Conservation (phyloP, 1,139 yeast genomes). For the Pichiaceae sp. region DNA sequence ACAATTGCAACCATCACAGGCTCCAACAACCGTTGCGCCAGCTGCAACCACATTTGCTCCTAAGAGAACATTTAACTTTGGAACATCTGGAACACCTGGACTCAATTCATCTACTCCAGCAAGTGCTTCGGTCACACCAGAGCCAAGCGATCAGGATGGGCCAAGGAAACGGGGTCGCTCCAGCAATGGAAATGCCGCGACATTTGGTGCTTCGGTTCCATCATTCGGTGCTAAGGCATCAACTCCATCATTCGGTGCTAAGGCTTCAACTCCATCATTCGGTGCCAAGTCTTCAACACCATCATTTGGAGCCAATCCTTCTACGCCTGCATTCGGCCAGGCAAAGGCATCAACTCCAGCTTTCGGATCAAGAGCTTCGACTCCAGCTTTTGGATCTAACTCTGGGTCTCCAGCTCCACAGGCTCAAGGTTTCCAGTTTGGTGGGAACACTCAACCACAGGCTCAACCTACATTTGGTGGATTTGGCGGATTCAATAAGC, state of each 20-base stretch:
- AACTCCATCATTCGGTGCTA: too few species aligned
- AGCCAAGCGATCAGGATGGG: background rate
- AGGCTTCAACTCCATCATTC: background rate
- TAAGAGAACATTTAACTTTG: conserved; percentile 5
- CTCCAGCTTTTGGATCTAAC: background rate
- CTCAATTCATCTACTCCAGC: background rate
- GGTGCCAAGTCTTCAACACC: background rate
- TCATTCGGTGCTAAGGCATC: too few species aligned
- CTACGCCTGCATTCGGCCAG: background rate
- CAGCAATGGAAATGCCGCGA: too few species aligned
- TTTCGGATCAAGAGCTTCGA: background rate
- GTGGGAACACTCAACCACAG: background rate
- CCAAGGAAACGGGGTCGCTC: background rate
- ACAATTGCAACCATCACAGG: background rate
- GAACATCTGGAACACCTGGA: background rate
- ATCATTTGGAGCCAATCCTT: background rate
- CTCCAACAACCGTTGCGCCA: background rate
- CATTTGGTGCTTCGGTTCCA: too few species aligned
- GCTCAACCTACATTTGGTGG: background rate
- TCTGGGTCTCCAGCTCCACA: background rate
- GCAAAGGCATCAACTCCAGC: background rate
- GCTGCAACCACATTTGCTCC: conserved; percentile 1
- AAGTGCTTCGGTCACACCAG: too few species aligned
- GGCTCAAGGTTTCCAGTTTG: conserved; percentile 6
- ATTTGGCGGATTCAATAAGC: background rate